Base-by-base conservation (phyloP, 1,284 basidiomycete species). In the Pseudozyma tsukubaensis region DNA sequence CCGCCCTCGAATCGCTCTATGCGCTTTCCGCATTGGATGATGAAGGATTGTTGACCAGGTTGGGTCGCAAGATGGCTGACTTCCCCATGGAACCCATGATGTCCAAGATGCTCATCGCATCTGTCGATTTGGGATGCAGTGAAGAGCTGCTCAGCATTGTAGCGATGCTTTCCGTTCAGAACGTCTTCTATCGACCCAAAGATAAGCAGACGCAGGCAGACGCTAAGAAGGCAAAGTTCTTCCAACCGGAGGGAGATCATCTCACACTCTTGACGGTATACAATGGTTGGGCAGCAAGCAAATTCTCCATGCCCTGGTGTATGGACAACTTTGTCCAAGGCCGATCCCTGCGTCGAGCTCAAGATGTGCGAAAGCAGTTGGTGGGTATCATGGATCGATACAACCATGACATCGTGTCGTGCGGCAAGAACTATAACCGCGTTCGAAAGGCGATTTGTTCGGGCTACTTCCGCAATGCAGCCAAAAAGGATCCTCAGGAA, bases 351-450 rank as follows among this genome's bases (percentile, higher is more conserved):
- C 89, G 93, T 65, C 89, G 95, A n/a, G 97, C 95, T 4, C 94
- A 97, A 85, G 96, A 99, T 87, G 94, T 99, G 11, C 88, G 96
- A 59, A 99, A 98, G 84, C 96, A 99, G 86, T 87, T 99, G 60
- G 88, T 98, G 48, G 96, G 96, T 66, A 99, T 99, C 85, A 99
- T 99, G 96, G 96, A 99, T 84, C 89, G 97, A 89, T 97, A 98
- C 85, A 97, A 96, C 83, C 95, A 98, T 84, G 95, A 98, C 79
- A 92, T 99, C 68, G 84, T 94, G 24, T 94, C 92, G 9, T 91
- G 93, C 16, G 95, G 95, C 24, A 90, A 89, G 77, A 94, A 99
- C 85, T 98, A 91, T 87, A 97, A 97, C 84, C 89, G 89, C 13
- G 93, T 99, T 4, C 92, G 96, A 47, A 91, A 92, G 83, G 95